Conservation (phyloP, 495 filamentous ascomycete genomes). For the Xylaria grammica region DNA sequence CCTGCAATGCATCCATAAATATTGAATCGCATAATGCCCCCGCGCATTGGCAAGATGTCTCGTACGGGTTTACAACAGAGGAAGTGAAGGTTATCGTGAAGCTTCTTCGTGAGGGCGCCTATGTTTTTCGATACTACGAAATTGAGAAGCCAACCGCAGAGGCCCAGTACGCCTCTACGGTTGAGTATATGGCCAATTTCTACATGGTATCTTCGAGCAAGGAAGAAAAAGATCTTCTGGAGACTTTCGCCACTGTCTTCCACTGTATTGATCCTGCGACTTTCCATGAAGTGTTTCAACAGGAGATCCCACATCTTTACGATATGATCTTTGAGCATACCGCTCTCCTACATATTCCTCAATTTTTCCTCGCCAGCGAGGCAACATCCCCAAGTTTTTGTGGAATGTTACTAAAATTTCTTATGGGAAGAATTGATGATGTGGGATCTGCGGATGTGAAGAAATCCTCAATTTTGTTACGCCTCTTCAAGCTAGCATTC, state of each 20-base stretch:
- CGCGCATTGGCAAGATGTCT: conserved; percentile 91
- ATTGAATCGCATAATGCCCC: conserved; percentile 81
- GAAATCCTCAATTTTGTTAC: conserved; percentile 87
- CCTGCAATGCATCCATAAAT: conserved; percentile 74
- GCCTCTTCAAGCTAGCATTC: conserved; percentile 98
- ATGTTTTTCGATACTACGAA: conserved; percentile 95
- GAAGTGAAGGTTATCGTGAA: conserved; percentile 97
- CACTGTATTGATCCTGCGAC: conserved; percentile 98
- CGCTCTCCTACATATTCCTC: conserved; percentile 89
- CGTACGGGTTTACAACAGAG: conserved; percentile 95
- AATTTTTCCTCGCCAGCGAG: conserved; percentile 97
- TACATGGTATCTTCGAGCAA: conserved; percentile 90
- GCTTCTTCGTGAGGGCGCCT: conserved; percentile 93
- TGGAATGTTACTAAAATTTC: conserved; percentile 94
- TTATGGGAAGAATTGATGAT: conserved; percentile 95
- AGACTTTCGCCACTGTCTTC: conserved; percentile 97
- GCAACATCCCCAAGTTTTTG: conserved; percentile 97
- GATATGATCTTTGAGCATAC: conserved; percentile 98
- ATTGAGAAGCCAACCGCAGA: conserved; percentile 80
- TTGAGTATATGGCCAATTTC: conserved; percentile 89
- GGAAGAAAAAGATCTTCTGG: conserved; percentile 96
- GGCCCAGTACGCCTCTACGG: conserved; percentile 73
- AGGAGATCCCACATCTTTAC: conserved; percentile 94
- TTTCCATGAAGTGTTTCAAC: conserved; percentile 97
- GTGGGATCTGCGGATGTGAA: conserved; percentile 90